Evolutionary conservation across 2,329 filamentous ascomycete species (phyloP), one percentile per base, ranked within the genome.

Genomic region (Didymella pomorum): DNA sequence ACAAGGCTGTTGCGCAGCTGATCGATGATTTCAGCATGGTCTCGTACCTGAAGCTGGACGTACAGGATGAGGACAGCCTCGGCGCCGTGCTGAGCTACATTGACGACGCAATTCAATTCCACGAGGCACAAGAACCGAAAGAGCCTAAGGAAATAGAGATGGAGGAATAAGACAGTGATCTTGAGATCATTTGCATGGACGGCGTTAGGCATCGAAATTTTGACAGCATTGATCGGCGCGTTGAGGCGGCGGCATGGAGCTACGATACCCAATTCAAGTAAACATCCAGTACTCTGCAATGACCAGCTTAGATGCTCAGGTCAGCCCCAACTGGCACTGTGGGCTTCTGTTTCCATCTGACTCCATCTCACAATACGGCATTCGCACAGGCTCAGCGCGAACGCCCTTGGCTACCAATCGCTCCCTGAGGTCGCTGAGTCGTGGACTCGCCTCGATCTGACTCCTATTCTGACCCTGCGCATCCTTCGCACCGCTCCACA

Each of bases 1-100:
- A 97, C 75, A 86, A 87, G 61, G 94, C 94, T 0, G 94, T 99
- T 5, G 95, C 91, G 0, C 87, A 91, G 52, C 81, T 99, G 64
- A 97, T 99, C 65, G 95, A 98, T 76, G 95, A 92, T 77, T 99
- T 97, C 79, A 96, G 93, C 80, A 96, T 99, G 92, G 92, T 99
- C 12, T 96, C 91, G 46, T 99, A 97, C 74, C 82, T 97, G 56
- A 92, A 93, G 79, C 82, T 98, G 43, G 91, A 98, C 72, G 90
- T 89, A 26, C 90, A 95, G 65, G 89, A 96, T 70, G 94, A 98
- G 79, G 93, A 98, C 70, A 98, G 94, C 72, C 88, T 98, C 4
- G 89, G 85, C 1, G 88, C 84, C 1, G 89, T 97, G 25, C 78
- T 97, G 67, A 96, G 92, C 81, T 92, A 96, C 79, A 95, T 97